Base-by-base conservation (phyloP, 148 eudicot genomes). In the Persicaria tinctoria region DNA sequence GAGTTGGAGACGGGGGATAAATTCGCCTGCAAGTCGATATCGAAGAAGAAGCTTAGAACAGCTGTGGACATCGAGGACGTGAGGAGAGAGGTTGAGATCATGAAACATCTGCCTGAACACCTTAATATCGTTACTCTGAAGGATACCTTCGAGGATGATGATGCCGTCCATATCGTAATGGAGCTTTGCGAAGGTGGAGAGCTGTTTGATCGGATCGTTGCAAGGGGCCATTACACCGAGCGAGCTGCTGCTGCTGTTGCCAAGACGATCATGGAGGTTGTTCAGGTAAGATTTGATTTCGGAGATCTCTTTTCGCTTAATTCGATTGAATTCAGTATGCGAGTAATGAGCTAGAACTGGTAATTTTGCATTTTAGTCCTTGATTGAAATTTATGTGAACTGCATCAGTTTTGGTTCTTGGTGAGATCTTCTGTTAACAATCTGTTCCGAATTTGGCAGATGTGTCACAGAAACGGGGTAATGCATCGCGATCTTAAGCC, bases 401-500 rank as follows among this genome's bases (percentile, higher is more conserved):
- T 54, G 14, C n/a, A 13, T 32, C 54, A 51, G 54, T 51, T 51
- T 51, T 51, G 64, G 56, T 62, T 62, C 49, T 46, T 47, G 9
- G 51, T 69, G 73, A 17, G 73, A 47, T 32, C 41, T 32, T 32
- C 41, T 53, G 57, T 53, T 49, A 16, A 27, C 8, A 2, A 23
- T 73, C 46, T 53, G 62, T 53, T 20, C 5, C 5, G 27, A 10
- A 51, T 23, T 32, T 38, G 46, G 73, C 75, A 86, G 88, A 78
- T 81, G 77, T 87, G 90, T 77, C 90, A 87, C 72, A 79, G 55
- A 46, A 78, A 87, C 11, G 90, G 88, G 46, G 90, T 87, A 54
- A 85, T 87, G 88, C 90, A 87, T 78, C 82, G 90, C 63, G 90
- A 87, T 78, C 83, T 87, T 51, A 87, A 87, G 81, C 90, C 90